Evolutionary conservation across 371 early-diverging fungal genomes (phyloP).

Genomic region (Syncephalastrum contaminatum): DNA sequence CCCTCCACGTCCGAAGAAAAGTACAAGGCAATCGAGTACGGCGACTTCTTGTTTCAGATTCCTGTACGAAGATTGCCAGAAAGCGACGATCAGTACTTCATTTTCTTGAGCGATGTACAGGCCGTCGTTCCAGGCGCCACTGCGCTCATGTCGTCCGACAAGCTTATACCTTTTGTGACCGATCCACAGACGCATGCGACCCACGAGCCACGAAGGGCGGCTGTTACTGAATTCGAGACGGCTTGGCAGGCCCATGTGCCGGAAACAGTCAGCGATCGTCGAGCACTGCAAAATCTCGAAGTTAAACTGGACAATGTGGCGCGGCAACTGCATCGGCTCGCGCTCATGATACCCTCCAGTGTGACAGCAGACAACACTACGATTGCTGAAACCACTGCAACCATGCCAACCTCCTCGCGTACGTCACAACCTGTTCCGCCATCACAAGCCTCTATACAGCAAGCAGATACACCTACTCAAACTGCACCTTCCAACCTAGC

Average conservation of each 20-base stretch:
- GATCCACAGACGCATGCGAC: slow-evolving; percentile 23
- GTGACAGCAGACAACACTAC: not conserved
- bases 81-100: slow-evolving; percentile 18
- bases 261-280: slow-evolving; percentile 7
- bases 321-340: slow-evolving; percentile 12
- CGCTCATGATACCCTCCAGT: slow-evolving; percentile 1
- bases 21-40: slow-evolving; percentile 29
- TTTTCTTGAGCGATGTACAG: slow-evolving; percentile 40
- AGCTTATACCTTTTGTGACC: slow-evolving; percentile 36
- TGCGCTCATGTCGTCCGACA: slow-evolving; percentile 32
- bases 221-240: slow-evolving; percentile 19
- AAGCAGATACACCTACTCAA: not conserved
- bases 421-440: not conserved
- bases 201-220: slow-evolving; percentile 31
- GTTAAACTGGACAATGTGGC: slow-evolving; percentile 30
- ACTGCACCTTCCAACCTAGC: not conserved
- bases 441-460: no score
- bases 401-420: not conserved
- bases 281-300: slow-evolving; percentile 21
- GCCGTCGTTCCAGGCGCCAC: slow-evolving; percentile 38
- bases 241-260: slow-evolving; percentile 43
- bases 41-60: slow-evolving; percentile 29
- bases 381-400: not conserved
- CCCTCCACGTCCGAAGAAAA: slow-evolving; percentile 16
- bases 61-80: slow-evolving; percentile 30